These are phyloP conservation scores for Lyophyllum decastes DNA, from an alignment of 768 basidiomycete species.

Conservation along the genomic window DNA sequence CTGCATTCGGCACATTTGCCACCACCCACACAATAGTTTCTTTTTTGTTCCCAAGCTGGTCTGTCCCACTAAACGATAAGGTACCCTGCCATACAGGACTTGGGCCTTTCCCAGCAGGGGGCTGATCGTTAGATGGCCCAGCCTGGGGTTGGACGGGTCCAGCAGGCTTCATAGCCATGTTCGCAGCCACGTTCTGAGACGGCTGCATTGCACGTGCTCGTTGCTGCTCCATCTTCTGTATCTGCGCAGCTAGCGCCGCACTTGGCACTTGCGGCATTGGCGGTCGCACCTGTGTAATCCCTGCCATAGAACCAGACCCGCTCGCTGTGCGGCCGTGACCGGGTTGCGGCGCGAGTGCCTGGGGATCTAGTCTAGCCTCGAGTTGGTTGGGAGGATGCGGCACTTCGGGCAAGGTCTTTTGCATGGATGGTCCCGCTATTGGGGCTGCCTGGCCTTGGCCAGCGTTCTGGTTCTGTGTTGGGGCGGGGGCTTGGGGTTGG, in stretches of 20 bases:
- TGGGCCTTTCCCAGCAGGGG: not conserved
- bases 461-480: slow-evolving; percentile 1
- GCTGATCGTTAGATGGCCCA: slow-evolving; percentile 3
- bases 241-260: slow-evolving; percentile 35
- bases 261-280: slow-evolving; percentile 10
- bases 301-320: slow-evolving; percentile 10
- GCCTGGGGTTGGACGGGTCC: not conserved
- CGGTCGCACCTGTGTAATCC: slow-evolving; percentile 3
- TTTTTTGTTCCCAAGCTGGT: slow-evolving; percentile 34
- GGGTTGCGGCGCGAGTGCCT: slow-evolving; percentile 21
- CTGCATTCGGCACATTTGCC: slow-evolving; percentile 26
- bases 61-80: slow-evolving; percentile 45
- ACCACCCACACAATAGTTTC: slow-evolving; percentile 45
- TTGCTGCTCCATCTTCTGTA: slow-evolving; percentile 46
- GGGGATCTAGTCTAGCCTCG: slow-evolving; percentile 20
- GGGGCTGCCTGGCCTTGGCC: not conserved
- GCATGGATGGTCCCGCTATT: not conserved
- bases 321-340: slow-evolving; percentile 21
- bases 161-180: not conserved
- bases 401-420: not conserved
- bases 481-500: not conserved
- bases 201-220: slow-evolving; percentile 15
- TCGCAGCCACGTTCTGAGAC: slow-evolving; percentile 4
- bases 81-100: slow-evolving; percentile 47
- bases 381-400: slow-evolving; percentile 1